Conservation (phyloP, 345 rosid genomes). For the Streptanthus diversifolius region DNA sequence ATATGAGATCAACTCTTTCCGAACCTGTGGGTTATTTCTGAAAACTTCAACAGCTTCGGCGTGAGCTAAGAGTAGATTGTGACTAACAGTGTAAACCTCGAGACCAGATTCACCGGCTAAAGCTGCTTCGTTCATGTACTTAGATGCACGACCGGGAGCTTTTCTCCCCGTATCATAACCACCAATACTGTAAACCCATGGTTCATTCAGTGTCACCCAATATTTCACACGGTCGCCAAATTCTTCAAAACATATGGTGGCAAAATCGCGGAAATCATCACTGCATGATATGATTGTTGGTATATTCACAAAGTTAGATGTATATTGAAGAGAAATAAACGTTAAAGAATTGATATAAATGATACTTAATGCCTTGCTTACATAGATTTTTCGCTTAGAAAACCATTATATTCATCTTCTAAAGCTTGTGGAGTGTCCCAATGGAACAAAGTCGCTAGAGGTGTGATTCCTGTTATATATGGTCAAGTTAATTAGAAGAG, state of each 20-base stretch:
- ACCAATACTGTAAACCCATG: conserved; percentile 28
- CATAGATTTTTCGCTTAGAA: conserved; percentile 35
- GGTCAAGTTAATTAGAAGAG: background rate
- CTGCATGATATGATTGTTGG: conserved; percentile 22
- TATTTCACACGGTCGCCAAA: conserved; percentile 49
- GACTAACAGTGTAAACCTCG: conserved; percentile 29
- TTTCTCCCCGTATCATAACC: conserved; percentile 31
- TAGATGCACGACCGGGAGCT: conserved; percentile 39
- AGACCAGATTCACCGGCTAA: conserved; percentile 32
- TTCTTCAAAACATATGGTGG: conserved; percentile 36
- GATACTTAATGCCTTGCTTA: conserved; percentile 21
- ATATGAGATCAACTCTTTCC: background rate
- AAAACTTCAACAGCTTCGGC: conserved; percentile 32
- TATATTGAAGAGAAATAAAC: background rate
- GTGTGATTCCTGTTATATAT: conserved; percentile 35
- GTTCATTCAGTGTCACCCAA: conserved; percentile 50
- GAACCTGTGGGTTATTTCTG: conserved; percentile 14
- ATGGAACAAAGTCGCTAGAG: conserved; percentile 46
- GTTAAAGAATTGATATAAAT: background rate
- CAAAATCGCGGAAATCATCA: conserved; percentile 40
- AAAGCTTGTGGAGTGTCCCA: conserved; percentile 51
- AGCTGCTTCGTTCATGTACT: conserved; percentile 24
- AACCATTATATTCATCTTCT: conserved; percentile 46
- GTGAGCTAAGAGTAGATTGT: conserved; percentile 33
- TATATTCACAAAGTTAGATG: background rate